These are phyloP conservation scores for Sarocladiaceae sp. DNA, from an alignment of 2,329 filamentous ascomycete species.

Conservation along the genomic window DNA sequence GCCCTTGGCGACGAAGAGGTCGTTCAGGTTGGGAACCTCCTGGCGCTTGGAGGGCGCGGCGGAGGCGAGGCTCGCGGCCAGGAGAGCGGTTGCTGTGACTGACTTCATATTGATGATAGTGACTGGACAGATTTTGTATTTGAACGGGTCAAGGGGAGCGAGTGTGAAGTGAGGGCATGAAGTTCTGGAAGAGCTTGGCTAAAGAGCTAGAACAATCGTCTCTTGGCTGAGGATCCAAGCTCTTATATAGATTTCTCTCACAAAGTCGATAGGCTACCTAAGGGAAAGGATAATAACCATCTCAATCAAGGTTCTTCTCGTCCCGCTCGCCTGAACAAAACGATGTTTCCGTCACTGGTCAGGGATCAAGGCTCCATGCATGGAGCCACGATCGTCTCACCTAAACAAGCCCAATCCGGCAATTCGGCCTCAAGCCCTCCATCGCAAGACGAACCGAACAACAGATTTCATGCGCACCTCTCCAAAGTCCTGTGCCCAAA, in stretches of 20 bases:
- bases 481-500: too few relatives aligned
- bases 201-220: neutral
- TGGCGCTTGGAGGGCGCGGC: slow-evolving; percentile 24
- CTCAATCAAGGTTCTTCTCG: too few relatives aligned
- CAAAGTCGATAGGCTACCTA: too few relatives aligned
- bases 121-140: neutral
- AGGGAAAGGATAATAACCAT: too few relatives aligned
- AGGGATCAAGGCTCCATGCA: neutral
- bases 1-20: slow-evolving; percentile 37
- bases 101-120: neutral
- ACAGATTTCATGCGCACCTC: neutral
- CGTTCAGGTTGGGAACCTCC: slow-evolving; percentile 43
- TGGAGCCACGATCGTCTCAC: slow-evolving; percentile 1
- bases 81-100: neutral
- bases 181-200: neutral
- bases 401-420: neutral
- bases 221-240: neutral
- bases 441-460: neutral
- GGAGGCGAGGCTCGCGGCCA: slow-evolving; percentile 10
- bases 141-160: neutral
- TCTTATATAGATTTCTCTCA: neutral
- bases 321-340: neutral
- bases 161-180: neutral
- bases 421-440: neutral
- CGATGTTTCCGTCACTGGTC: neutral